Evolutionary conservation across 2,329 filamentous ascomycete species (phyloP), one percentile per base, ranked within the genome.

Genomic region (Byssochlamys sp.): DNA sequence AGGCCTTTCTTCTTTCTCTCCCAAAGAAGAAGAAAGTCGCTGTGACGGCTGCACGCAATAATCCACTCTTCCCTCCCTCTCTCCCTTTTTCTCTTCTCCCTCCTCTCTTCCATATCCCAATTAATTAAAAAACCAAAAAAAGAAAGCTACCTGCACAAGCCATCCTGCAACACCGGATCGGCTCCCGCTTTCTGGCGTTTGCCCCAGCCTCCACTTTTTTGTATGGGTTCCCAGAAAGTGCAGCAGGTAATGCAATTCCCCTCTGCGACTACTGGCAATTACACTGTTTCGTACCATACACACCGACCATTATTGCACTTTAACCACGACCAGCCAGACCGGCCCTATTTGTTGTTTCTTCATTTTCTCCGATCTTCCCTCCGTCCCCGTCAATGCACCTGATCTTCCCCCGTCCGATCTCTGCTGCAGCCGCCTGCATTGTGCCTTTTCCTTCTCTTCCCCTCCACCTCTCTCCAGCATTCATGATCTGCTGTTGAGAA

Each of bases 401-500:
- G 39, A 45, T 45, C 39, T 19, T 5, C 39, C 39, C 39, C 39
- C 39, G 19, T 19, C 19, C 39, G 39, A 45, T 45, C 35, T 45
- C 12, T 7, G 4, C 35, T 45, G 35, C 35, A 45, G 35, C 35
- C 35, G 14, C 39, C 35, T n/a, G 12, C 11, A 24, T 7, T 52
- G 48, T 60, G 53, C 33, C 57, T 24, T 31, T 26, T 49, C 48
- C 67, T 63, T 58, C 61, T 60, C 57, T 58, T 61, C 54, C 65
- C 67, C 68, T 68, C 65, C 68, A 64, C 62, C 65, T 69, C 66
- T 68, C 69, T 68, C 54, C 45, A 50, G 51, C 19, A n/a, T 45
- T 45, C 39, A 45, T 45, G 39, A 45, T n/a, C n/a, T 45, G 35
- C 39, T 19, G 39, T 9, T 45, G 39, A 45, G 39, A 31, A 31